A percentile compares a stretch with the other conserved stretches of the same genome.
phyloP scores from a whole-genome alignment of 2,329 filamentous ascomycete genomes.

The Aspergillus neotritici region DNA sequence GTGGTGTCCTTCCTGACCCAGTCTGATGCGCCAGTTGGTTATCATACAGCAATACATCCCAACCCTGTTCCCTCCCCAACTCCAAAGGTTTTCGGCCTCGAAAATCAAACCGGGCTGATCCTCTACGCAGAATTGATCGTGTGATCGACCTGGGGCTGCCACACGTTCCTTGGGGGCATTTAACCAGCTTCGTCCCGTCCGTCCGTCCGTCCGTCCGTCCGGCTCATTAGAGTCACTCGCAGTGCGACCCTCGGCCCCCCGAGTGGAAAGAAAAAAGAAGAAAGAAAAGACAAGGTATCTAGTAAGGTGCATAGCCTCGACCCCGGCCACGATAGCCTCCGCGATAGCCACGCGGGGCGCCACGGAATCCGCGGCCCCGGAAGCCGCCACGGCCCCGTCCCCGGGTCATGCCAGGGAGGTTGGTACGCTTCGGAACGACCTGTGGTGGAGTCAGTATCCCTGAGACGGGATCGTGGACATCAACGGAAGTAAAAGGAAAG shows the following conservation, averaged over 20 bases:
- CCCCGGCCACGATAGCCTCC: constrained; percentile 47
- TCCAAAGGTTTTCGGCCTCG: constrained; percentile 22
- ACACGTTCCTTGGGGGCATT: too few species aligned
- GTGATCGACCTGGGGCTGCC: too few species aligned
- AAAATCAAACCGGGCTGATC: constrained; percentile 14
- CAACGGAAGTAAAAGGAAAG: not conserved
- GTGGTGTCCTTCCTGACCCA: constrained; percentile 16
- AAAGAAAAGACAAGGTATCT: constrained; percentile 2
- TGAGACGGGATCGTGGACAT: not conserved
- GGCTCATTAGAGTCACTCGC: too few species aligned
- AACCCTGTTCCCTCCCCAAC: constrained; percentile 18
- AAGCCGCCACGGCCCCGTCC: constrained; percentile 54
- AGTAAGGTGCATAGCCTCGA: constrained; percentile 45
- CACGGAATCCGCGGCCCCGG: constrained; percentile 47
- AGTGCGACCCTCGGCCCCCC: too few species aligned
- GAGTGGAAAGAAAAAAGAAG: too few species aligned
- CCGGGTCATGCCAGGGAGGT: constrained; percentile 87
- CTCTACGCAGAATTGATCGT: not conserved
- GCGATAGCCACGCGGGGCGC: constrained; percentile 52
- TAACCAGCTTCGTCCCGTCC: too few species aligned
- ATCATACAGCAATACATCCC: constrained; percentile 30
- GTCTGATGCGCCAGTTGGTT: constrained; percentile 21
- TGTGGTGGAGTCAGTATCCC: constrained; percentile 36
- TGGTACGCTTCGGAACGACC: constrained; percentile 90
- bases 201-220: too few species aligned